Conservation (phyloP, 2,329 filamentous ascomycete genomes). For the Westerdykella ornata region DNA sequence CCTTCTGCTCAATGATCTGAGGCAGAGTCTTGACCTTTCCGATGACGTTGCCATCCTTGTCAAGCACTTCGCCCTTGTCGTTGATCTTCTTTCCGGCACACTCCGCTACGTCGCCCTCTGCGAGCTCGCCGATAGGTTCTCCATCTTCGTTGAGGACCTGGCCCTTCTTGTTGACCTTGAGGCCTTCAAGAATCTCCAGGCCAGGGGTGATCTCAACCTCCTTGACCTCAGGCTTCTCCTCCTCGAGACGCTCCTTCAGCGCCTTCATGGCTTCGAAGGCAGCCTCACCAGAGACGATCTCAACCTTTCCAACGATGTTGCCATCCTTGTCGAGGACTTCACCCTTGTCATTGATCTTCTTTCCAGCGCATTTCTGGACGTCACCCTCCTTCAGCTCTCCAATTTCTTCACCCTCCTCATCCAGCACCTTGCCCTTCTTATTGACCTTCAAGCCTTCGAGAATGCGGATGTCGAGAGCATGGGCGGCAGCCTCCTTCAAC, state of each 20-base stretch:
- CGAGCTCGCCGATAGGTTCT: constrained; percentile 48
- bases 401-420: constrained; percentile 47
- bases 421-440: constrained; percentile 51
- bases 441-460: constrained; percentile 51
- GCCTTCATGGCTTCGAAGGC: constrained; percentile 46
- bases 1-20: constrained; percentile 36
- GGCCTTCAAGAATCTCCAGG: constrained; percentile 45
- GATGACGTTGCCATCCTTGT: constrained; percentile 57
- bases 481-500: constrained; percentile 38
- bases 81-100: constrained; percentile 62
- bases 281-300: constrained; percentile 45
- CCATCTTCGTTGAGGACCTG: constrained; percentile 48
- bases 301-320: constrained; percentile 46
- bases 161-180: constrained; percentile 56
- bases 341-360: constrained; percentile 46
- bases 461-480: constrained; percentile 43
- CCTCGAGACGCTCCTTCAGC: constrained; percentile 42
- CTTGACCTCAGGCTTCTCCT: constrained; percentile 40
- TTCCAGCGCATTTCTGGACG: constrained; percentile 39
- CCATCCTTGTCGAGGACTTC: constrained; percentile 47
- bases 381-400: constrained; percentile 47
- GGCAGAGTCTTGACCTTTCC: constrained; percentile 53
- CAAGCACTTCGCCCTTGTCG: constrained; percentile 57
- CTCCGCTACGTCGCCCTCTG: constrained; percentile 53
- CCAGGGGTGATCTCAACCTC: constrained; percentile 39